Base-by-base conservation (phyloP, 2,329 filamentous ascomycete genomes). In the Aspergillus cejpii region DNA sequence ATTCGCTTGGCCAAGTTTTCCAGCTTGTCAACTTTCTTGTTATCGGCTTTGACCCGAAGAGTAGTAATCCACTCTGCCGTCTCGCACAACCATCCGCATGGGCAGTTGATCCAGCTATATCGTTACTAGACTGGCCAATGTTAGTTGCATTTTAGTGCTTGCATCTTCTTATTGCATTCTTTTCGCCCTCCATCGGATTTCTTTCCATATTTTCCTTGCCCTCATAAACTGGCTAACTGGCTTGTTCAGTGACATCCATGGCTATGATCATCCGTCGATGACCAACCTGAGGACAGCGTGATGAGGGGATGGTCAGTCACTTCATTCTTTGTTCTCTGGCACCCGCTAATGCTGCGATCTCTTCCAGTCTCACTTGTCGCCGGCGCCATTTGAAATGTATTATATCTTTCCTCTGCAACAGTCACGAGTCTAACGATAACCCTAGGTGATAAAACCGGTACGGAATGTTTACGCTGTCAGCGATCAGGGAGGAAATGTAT, bases 351-450 rank as follows among this genome's bases (percentile, higher is more conserved):
- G 24, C 26, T 6, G 11, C 6, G 23, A 21, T 28, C 36, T 39
- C 17, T 19, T 38, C 14, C 26, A 65, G 62, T 56, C 62, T 65
- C 48, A 65, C 62, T 19, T 65, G 62, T 56, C 62, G 62, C 53
- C 55, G 63, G 57, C 62, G 62, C 58, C 62, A 65, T 62, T 49
- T 65, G 49, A 65, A 64, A 63, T 65, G 62, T 65, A 59, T 36
- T 37, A 41, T 15, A 31, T 47, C 14, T n/a, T 31, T 20, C 31
- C 4, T 37, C 11, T 6, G 14, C 29, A 20, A 28, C 19, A 23
- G 24, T 29, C 17, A 27, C 20, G 15, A 38, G 37, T 31, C 42
- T 42, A 33, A 47, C 34, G 17, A 10, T 15, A 6, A 23, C 17
- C 47, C 15, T 46, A 65, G 62, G 62, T 64, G 62, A 65, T 47